phyloP scores from a whole-genome alignment of 1,284 basidiomycete species.

The Heterobasidion irregulare region DNA sequence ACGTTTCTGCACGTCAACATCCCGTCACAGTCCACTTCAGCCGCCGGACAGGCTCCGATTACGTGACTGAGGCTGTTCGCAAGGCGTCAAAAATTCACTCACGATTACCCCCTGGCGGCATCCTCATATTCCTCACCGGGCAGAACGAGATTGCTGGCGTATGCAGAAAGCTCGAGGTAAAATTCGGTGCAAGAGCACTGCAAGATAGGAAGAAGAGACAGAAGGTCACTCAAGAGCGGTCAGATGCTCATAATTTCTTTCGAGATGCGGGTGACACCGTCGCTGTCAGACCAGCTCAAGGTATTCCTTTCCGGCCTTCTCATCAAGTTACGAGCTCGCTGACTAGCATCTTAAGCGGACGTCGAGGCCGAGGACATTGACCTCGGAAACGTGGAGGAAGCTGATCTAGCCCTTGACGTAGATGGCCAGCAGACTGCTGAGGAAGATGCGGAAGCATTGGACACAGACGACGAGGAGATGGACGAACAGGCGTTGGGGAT shows the following conservation, averaged over 20 bases:
- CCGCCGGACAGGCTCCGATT: slow-evolving; percentile 80
- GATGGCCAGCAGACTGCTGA: slow-evolving; percentile 39
- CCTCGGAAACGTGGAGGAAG: slow-evolving; percentile 39
- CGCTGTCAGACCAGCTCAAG: slow-evolving; percentile 38
- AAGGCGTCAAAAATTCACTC: slow-evolving; percentile 82
- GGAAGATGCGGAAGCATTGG: slow-evolving; percentile 40
- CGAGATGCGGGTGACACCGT: slow-evolving; percentile 13
- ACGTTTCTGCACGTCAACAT: slow-evolving; percentile 86
- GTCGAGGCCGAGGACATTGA: slow-evolving; percentile 83
- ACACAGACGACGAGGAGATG: slow-evolving; percentile 36
- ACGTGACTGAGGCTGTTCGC: slow-evolving; percentile 84
- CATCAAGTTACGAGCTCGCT: not conserved
- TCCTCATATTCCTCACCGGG: slow-evolving; percentile 74
- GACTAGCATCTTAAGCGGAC: slow-evolving; percentile 26
- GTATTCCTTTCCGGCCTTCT: slow-evolving; percentile 19
- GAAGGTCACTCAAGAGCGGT: slow-evolving; percentile 16
- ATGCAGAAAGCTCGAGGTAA: slow-evolving; percentile 68
- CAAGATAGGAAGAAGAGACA: slow-evolving; percentile 40
- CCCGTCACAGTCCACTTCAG: slow-evolving; percentile 95
- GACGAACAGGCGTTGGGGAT: slow-evolving; percentile 47
- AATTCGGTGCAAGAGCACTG: slow-evolving; percentile 65
- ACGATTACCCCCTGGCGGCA: slow-evolving; percentile 61
- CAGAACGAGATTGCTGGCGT: slow-evolving; percentile 68
- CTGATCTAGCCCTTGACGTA: slow-evolving; percentile 46
- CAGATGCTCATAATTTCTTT: slow-evolving; percentile 11